Evolutionary conservation across 345 rosid genomes (phyloP).

Genomic region (Acer saccharum): DNA sequence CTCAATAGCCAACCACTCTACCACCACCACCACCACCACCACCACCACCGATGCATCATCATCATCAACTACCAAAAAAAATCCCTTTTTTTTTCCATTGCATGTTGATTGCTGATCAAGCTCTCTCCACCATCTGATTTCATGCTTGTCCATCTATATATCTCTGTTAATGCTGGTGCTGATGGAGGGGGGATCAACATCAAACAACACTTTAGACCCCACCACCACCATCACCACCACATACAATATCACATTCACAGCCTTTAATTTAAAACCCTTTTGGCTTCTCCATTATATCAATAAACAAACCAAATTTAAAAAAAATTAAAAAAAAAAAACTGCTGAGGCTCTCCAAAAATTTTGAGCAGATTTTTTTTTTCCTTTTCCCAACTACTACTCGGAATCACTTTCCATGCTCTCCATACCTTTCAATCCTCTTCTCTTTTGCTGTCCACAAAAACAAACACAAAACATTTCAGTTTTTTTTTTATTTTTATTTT

Average conservation of each 20-base stretch:
- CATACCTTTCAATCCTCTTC: slow-evolving; percentile 71
- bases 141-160: background rate
- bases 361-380: background rate
- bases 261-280: background rate
- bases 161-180: background rate
- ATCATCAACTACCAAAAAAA: background rate
- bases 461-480: background rate
- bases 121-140: background rate
- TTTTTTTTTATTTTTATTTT: background rate
- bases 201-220: background rate
- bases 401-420: slow-evolving; percentile 70
- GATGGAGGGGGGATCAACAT: background rate
- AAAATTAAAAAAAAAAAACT: background rate
- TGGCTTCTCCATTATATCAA: background rate
- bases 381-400: slow-evolving; percentile 25
- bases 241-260: background rate
- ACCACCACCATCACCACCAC: background rate
- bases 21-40: background rate
- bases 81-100: too few relatives aligned
- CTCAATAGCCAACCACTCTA: background rate
- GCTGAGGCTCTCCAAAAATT: background rate
- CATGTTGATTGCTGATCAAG: background rate
- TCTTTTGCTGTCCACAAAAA: slow-evolving; percentile 44
- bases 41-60: background rate
- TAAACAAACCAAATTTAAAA: background rate